Evolutionary conservation across 2,329 filamentous ascomycete species (phyloP), one percentile per base, ranked within the genome.

Genomic region (Aspergillus pseudonomiae): DNA sequence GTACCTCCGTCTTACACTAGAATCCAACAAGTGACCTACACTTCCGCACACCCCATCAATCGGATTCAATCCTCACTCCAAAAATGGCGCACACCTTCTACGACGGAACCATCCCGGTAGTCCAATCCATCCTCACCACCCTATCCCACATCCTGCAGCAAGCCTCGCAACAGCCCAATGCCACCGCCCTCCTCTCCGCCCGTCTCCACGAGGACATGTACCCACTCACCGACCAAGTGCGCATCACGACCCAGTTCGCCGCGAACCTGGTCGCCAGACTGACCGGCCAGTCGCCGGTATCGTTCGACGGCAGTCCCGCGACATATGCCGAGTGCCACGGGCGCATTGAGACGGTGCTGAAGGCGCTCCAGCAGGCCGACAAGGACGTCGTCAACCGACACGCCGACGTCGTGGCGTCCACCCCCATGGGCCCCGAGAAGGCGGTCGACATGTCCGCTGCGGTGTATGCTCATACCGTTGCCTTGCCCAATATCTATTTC

Each of bases 131-230:
- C 71, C 69, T 75, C 57, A 65, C 41, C 5, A 64, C 72, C 55
- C 65, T 75, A n/a, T 65, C 68, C 48, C 68, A 74, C 67, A 68
- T 76, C 66, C 70, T 76, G 55, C 63, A 66, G 55, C 53, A 70
- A 67, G 74, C 72, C 54, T 65, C 70, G n/a, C 21, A 63, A 48
- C 58, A 32, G 36, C 60, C 68, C 52, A 41, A 68, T 28, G 43
- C 65, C 30, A 43, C n/a, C 30, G 41, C 60, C 11, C 59, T 73
- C 1, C 68, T 70, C 59, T 21, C 53, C 6, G 64, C 71, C 59
- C 68, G 71, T 24, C 56, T 73, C 0, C 57, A 64, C 55, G 57
- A 62, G 1, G 65, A 70, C 63, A 73, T 73, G 70, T 66, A 70
- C 50, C 68, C 71, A 4, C 46, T 73, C 19, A n/a, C 64, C 52